Evolutionary conservation across 805 yeast species (phyloP), one percentile per base, ranked within the genome.

Genomic region (Starmerella bacillaris): DNA sequence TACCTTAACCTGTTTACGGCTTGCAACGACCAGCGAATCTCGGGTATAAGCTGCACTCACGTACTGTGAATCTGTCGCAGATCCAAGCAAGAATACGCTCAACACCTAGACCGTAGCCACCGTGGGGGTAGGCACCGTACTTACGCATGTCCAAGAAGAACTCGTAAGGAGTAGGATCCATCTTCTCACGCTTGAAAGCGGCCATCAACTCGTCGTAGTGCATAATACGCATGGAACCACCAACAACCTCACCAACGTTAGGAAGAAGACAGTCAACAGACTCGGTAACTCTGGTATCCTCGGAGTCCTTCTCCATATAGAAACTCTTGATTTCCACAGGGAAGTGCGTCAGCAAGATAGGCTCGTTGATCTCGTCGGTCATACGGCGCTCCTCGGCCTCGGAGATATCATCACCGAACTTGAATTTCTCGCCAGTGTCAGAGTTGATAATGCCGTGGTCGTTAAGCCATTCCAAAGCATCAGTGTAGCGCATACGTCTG

Each of bases 361-460:
- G 99, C 45, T 69, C 78, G 54, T 84, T 84, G 57, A 89, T 77
- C 40, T 78, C 70, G 57, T 89, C 99, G 22, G 94, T 82, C 99
- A 89, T 89, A 60, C 76, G 79, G 58, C 99, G 78, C 69, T 89
- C 99, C 40, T 95, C 98, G 37, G 98, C 98, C 64, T 89, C 99
- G 41, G 96, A 95, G 45, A 89, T 89, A 58, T 89, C 99, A 55
- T 89, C 99, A 58, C 99, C 99, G 49, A 89, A 89, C 61, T 77
- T 71, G 74, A 86, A 89, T 48, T 65, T 63, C 56, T 82, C 78
- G 43, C 89, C 95, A 9, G 86, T 94, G 65, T 89, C 98, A 32
- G 40, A 20, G 70, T 86, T 89, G 52, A 74, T 74, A 51, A 92
- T 72, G 36, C 77, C 86, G 61, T 86, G 82, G 61, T 84, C 95